Evolutionary conservation across 345 rosid genomes (phyloP), one percentile per base, ranked within the genome.

Genomic region (Toxicodendron radicans): DNA sequence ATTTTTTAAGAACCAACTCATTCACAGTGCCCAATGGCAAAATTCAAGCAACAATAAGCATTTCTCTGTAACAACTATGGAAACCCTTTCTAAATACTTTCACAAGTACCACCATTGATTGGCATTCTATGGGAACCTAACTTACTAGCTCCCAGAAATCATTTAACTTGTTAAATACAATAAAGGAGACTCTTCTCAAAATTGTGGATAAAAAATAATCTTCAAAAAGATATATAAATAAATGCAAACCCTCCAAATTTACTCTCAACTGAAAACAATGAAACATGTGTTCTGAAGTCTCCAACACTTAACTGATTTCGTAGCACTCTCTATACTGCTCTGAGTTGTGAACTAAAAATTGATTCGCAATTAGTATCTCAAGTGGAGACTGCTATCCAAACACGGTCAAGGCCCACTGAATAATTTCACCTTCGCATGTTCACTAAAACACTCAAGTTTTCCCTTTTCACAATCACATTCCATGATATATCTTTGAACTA

Each of bases 141-240:
- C 49, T 35, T 46, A 21, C 27, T n/a, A 64, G 68, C 68, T 64
- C 51, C 68, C n/a, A 14, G 18, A 35, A 64, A 64, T 7, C 68
- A 43, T 20, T 11, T 43, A 64, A 64, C 32, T 43, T 43, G 18
- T 21, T 12, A 10, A 64, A 13, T 48, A 51, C 35, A 49, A 5
- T 48, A 24, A 48, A 24, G 53, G 24, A 24, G 12, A 43, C 12
- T 56, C n/a, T 66, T 23, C 57, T 48, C 20, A 66, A 66, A 27
- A 13, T 14, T 38, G 49, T 17, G 66, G 27, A 35, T 20, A 4
- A 63, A n/a, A 63, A 63, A 35, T 10, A 63, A 63, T 57, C 60
- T 20, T 58, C 33, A 20, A 20, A 27, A 2, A 46, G 45, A 17
- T 11, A 41, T 20, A n/a, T 4, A 23, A 53, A 66, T 23, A 21